Conservation (phyloP, 768 basidiomycete genomes). For the Cystoderma amianthinum region DNA sequence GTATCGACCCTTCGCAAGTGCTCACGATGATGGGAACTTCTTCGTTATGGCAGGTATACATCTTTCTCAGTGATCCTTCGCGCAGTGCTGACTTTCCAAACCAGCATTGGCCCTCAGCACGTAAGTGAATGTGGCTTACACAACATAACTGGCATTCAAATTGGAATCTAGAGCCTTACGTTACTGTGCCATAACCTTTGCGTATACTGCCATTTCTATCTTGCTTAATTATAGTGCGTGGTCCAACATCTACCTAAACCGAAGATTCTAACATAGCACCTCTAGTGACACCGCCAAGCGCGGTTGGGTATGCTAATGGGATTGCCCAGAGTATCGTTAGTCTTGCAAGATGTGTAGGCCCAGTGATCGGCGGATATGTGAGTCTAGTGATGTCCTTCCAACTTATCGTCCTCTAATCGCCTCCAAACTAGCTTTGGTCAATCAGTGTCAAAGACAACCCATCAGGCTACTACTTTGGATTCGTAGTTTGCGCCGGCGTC, state of each 20-base stretch:
- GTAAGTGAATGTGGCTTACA: constrained; percentile 34
- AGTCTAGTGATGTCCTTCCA: constrained; percentile 15
- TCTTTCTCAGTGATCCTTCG: too few relatives aligned
- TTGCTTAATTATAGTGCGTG: constrained; percentile 74
- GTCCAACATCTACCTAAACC: neutral
- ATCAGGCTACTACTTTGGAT: constrained; percentile 69
- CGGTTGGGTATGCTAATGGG: constrained; percentile 90
- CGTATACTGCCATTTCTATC: constrained; percentile 87
- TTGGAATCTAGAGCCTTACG: constrained; percentile 58
- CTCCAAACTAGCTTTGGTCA: constrained; percentile 56
- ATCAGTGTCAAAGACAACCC: constrained; percentile 62
- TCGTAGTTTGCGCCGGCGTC: constrained; percentile 55
- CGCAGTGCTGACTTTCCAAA: constrained; percentile 4
- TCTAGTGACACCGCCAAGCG: constrained; percentile 83
- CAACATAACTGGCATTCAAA: constrained; percentile 2
- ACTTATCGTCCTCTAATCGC: neutral
- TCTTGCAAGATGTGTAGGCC: constrained; percentile 86
- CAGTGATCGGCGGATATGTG: constrained; percentile 80
- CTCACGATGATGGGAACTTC: constrained; percentile 62
- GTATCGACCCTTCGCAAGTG: constrained; percentile 69
- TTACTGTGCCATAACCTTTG: constrained; percentile 84
- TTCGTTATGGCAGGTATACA: constrained; percentile 74
- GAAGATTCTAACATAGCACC: neutral
- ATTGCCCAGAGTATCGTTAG: constrained; percentile 95
- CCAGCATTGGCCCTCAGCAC: constrained; percentile 74